Conservation (phyloP, 371 early-diverging fungal genomes). For the Rhizopus stolonifer region DNA sequence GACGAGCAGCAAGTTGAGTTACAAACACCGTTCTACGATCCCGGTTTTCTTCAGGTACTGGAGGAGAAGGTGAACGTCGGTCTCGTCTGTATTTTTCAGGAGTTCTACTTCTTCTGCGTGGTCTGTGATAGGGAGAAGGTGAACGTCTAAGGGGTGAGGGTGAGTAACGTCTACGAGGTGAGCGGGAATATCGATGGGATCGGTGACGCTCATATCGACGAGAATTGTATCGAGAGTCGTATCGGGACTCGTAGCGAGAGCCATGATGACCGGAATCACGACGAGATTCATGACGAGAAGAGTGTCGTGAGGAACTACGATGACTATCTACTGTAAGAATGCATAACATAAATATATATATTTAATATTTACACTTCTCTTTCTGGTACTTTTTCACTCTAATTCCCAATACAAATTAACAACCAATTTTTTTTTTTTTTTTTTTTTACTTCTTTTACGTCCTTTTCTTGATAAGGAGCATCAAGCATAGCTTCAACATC, state of each 20-base stretch:
- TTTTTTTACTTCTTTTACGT: background rate
- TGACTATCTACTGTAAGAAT: slow-evolving; percentile 1
- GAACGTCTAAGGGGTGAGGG: slow-evolving; percentile 36
- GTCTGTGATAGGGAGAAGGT: slow-evolving; percentile 26
- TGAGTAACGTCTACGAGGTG: slow-evolving; percentile 41
- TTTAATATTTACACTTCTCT: slow-evolving; percentile 1
- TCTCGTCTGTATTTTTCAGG: slow-evolving; percentile 26
- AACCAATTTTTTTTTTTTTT: background rate
- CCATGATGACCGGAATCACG: slow-evolving; percentile 37
- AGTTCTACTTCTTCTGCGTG: slow-evolving; percentile 35
- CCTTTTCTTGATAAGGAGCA: slow-evolving; percentile 78
- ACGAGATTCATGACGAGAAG: slow-evolving; percentile 26
- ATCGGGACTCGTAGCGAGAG: slow-evolving; percentile 27
- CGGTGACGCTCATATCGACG: no score
- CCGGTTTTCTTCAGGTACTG: slow-evolving; percentile 71
- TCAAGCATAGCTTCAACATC: slow-evolving; percentile 87
- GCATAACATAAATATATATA: background rate
- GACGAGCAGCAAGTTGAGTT: slow-evolving; percentile 86
- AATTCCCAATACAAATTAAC: slow-evolving; percentile 1
- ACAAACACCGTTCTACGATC: slow-evolving; percentile 94
- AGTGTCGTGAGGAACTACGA: slow-evolving; percentile 8
- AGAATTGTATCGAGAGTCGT: background rate
- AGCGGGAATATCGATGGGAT: slow-evolving; percentile 27
- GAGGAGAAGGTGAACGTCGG: slow-evolving; percentile 70
- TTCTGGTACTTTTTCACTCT: slow-evolving; percentile 20